Base-by-base conservation (phyloP, 1,284 basidiomycete genomes). In the Afroboletus lepidellus region DNA sequence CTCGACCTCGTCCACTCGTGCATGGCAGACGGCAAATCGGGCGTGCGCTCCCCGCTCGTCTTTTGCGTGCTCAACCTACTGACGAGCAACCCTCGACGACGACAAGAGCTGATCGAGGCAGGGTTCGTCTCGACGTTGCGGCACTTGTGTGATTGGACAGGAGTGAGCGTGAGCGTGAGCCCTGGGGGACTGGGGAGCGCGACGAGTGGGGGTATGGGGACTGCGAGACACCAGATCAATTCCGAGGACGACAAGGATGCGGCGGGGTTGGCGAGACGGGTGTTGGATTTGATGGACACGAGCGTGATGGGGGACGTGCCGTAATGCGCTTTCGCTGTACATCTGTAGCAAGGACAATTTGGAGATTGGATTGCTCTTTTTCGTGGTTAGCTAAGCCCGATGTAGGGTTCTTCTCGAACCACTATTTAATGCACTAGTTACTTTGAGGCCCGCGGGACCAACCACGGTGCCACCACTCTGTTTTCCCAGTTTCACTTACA, bases 1-100 rank as follows among this genome's bases (percentile, higher is more conserved):
- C 76, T 89, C 2, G 58, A 64, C 13, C 72, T 78, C 2, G 70
- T 88, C 0, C 78, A 78, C n/a, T 57, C 64, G 7, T 81, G 80
- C 43, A 75, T 90, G 21, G 76, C 79, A 0, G 80, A 85, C 47
- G 72, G 74, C 1, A 79, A 77, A 36, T 73, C 78, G 0, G 78
- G 80, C 4, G 76, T 83, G 1, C 78, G 85, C n/a, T 69, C 77
- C 15, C 85, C 85, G 0, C 79, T 84, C 0, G 76, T 84, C 1
- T 69, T 73, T 1, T 84, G 81, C 55, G 73, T 87, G 7, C 66
- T 79, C 18, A 77, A 81, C 56, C 75, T 90, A 8, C 63, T 39
- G 3, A 74, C 57, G 54, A 71, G 64, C 0, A 70, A 74, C 34
- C 65, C 71, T 1, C 57, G 61, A 34, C 66, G 70, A 41, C 63